A percentile compares a stretch with the other conserved stretches of the same genome.
Conservation (phyloP, 148 eudicot species). For the Persicaria maculosa region DNA sequence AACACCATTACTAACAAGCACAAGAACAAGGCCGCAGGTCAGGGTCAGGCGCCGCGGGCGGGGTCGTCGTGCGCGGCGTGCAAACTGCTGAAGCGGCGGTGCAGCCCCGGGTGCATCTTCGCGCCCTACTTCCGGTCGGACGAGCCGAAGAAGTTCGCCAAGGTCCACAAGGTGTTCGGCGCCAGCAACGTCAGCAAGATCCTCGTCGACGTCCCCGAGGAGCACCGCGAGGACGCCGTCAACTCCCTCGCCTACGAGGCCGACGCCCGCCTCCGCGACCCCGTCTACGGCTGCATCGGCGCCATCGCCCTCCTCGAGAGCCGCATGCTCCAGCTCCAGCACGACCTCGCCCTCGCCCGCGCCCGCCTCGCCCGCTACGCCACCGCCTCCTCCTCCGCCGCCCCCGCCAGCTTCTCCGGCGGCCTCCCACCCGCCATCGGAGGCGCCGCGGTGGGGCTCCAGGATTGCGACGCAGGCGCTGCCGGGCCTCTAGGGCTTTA, state of each 20-base stretch:
- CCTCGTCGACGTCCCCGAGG: constrained; percentile 51
- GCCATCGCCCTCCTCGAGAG: constrained; percentile 56
- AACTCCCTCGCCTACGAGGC: constrained; percentile 71
- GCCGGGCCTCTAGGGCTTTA: not conserved
- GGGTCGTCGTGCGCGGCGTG: constrained; percentile 88
- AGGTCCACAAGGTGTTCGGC: constrained; percentile 87
- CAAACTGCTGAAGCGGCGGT: constrained; percentile 67
- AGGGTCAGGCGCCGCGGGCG: constrained; percentile 27
- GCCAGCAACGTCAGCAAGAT: constrained; percentile 84
- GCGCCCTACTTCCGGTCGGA: constrained; percentile 77
- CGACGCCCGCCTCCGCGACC: constrained; percentile 70
- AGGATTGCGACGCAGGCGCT: not conserved
- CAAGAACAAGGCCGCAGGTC: too few species aligned
- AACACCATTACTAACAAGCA: not conserved
- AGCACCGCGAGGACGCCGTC: constrained; percentile 66
- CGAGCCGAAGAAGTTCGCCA: constrained; percentile 64
- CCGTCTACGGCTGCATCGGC: constrained; percentile 81
- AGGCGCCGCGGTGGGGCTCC: not conserved
- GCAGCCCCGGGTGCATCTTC: constrained; percentile 56
- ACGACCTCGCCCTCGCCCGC: constrained; percentile 48
- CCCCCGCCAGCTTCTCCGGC: not conserved
- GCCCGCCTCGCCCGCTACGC: constrained; percentile 42
- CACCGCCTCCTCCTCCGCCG: not conserved
- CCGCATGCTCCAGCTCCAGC: constrained; percentile 51
- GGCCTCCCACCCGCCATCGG: not conserved